Conservation (phyloP, 2,329 filamentous ascomycete genomes). For the Stemphylium beticola region DNA sequence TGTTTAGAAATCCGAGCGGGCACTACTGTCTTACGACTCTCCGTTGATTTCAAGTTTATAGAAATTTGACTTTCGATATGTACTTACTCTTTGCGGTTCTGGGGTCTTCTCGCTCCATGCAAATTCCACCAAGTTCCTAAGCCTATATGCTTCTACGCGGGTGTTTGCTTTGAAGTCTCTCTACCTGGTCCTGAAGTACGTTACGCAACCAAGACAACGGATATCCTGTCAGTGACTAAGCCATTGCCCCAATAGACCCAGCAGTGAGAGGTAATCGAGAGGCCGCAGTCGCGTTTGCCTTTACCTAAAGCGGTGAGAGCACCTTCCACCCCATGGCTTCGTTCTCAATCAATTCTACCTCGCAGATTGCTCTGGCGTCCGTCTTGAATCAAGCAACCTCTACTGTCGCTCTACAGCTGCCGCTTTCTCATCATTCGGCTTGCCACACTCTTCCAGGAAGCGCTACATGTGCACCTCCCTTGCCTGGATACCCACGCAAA, state of each 20-base stretch:
- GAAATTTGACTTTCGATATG: constrained; percentile 1
- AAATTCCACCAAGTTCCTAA: neutral
- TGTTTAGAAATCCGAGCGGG: neutral
- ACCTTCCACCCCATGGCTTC: neutral
- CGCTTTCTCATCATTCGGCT: too few species aligned
- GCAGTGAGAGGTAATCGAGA: neutral
- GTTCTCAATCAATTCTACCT: neutral
- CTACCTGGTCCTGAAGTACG: too few species aligned
- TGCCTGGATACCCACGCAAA: too few species aligned
- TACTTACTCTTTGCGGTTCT: neutral
- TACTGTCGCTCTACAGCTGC: too few species aligned
- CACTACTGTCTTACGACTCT: neutral
- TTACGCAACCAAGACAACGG: too few species aligned
- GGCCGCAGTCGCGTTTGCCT: neutral
- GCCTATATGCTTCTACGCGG: too few species aligned
- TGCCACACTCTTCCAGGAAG: too few species aligned
- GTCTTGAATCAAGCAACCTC: too few species aligned
- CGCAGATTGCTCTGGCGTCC: too few species aligned
- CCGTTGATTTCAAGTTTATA: constrained; percentile 4
- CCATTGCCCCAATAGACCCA: neutral
- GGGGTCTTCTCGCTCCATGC: neutral
- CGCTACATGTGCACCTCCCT: too few species aligned
- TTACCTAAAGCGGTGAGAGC: constrained; percentile 4
- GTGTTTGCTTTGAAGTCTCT: too few species aligned
- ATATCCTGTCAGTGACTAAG: too few species aligned